These are phyloP conservation scores for Gossypium herbaceum DNA, from an alignment of 345 rosid genomes.

Conservation along the genomic window DNA sequence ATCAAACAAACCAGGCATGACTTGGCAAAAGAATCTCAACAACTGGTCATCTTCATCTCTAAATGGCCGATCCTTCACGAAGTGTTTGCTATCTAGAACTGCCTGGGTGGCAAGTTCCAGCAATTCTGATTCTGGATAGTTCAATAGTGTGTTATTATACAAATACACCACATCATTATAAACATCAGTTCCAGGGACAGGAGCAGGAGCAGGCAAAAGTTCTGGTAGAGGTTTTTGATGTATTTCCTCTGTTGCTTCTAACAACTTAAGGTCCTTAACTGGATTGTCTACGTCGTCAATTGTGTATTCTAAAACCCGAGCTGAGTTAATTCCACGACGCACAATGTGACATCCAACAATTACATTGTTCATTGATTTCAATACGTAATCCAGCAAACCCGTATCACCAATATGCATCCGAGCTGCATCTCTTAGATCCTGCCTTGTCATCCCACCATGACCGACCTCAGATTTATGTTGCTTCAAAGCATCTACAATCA, in stretches of 20 bases:
- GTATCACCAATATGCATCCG: slow-evolving; percentile 88
- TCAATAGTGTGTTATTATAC: slow-evolving; percentile 49
- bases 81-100: slow-evolving; percentile 70
- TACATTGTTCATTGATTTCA: slow-evolving; percentile 82
- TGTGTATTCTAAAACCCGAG: slow-evolving; percentile 70
- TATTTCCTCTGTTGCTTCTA: slow-evolving; percentile 20
- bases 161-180: slow-evolving; percentile 49
- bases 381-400: slow-evolving; percentile 75
- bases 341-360: slow-evolving; percentile 52
- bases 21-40: slow-evolving; percentile 51
- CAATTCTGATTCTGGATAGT: slow-evolving; percentile 49
- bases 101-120: slow-evolving; percentile 46
- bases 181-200: slow-evolving; percentile 44
- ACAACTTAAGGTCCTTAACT: not conserved
- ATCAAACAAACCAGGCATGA: slow-evolving; percentile 36
- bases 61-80: slow-evolving; percentile 71
- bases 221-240: slow-evolving; percentile 17
- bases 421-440: slow-evolving; percentile 88
- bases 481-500: slow-evolving; percentile 57
- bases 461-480: slow-evolving; percentile 40
- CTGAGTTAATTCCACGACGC: slow-evolving; percentile 47
- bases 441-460: slow-evolving; percentile 68
- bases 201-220: slow-evolving; percentile 8
- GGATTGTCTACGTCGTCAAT: slow-evolving; percentile 44
- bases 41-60: slow-evolving; percentile 42